These are phyloP conservation scores for Aspergillus quadrilineatus DNA, from an alignment of 2,329 filamentous ascomycete genomes.

Conservation along the genomic window DNA sequence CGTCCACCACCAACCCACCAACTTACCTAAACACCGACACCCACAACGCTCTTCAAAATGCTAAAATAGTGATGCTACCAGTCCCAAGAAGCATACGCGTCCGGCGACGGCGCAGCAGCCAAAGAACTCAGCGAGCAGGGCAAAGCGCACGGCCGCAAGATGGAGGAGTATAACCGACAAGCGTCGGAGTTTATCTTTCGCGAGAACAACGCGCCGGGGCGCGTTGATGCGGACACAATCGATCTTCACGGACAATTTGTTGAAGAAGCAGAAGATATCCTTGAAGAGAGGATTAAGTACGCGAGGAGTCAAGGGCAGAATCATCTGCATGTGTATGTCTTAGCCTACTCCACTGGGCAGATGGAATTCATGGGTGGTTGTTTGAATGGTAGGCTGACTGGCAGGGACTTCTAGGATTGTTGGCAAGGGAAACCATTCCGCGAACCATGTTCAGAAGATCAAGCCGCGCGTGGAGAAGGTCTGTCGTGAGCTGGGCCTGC, in stretches of 20 bases:
- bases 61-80: slow-evolving; percentile 30
- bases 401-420: slow-evolving; percentile 63
- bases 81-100: slow-evolving; percentile 75
- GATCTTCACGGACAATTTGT: slow-evolving; percentile 94
- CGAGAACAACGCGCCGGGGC: slow-evolving; percentile 80
- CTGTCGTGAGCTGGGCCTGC: slow-evolving; percentile 76
- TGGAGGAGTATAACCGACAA: slow-evolving; percentile 86
- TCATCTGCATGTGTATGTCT: slow-evolving; percentile 74
- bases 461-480: slow-evolving; percentile 91
- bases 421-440: slow-evolving; percentile 88
- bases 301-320: slow-evolving; percentile 71
- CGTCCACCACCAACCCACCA: background rate
- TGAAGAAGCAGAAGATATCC: slow-evolving; percentile 88
- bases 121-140: slow-evolving; percentile 81
- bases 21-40: background rate
- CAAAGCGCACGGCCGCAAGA: slow-evolving; percentile 77
- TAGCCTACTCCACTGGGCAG: background rate
- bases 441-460: slow-evolving; percentile 82
- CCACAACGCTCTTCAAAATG: background rate
- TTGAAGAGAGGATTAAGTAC: slow-evolving; percentile 79
- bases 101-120: slow-evolving; percentile 78
- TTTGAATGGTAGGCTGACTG: background rate
- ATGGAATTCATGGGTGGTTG: background rate
- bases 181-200: slow-evolving; percentile 94
- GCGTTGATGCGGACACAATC: slow-evolving; percentile 77